These are phyloP conservation scores for Hypomyces perniciosus DNA, from an alignment of 2,329 filamentous ascomycete genomes.

Conservation along the genomic window DNA sequence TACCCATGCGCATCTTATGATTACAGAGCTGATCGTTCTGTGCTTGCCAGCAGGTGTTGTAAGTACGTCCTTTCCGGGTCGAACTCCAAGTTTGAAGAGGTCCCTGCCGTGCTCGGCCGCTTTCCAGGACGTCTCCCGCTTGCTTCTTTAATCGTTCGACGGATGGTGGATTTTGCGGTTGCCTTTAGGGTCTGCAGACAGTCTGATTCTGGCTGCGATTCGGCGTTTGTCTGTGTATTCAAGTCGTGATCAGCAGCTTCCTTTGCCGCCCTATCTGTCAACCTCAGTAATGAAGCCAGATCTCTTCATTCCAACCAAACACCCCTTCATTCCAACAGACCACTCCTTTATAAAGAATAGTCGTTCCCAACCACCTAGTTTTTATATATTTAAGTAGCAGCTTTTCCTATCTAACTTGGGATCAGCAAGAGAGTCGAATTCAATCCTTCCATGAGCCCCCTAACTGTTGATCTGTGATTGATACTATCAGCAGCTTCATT, in stretches of 20 bases:
- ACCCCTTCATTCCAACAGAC: no score
- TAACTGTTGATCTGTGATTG: no score
- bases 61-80: conserved; percentile 11
- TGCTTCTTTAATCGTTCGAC: conserved; percentile 9
- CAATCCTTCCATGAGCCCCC: no score
- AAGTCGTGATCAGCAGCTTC: conserved; percentile 33
- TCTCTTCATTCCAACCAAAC: no score
- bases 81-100: conserved; percentile 11
- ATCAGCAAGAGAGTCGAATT: no score
- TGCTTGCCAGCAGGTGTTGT: conserved; percentile 12
- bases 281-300: no score
- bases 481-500: no score
- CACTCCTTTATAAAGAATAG: no score
- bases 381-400: no score
- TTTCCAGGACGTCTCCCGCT: conserved; percentile 12
- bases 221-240: no score
- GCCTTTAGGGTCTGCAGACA: conserved; percentile 10
- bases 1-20: conserved; percentile 23
- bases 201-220: conserved; percentile 3
- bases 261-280: conserved; percentile 16
- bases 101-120: conserved; percentile 8
- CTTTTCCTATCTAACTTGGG: no score
- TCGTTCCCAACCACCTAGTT: no score
- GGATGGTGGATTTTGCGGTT: conserved; percentile 13
- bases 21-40: conserved; percentile 20